Evolutionary conservation across 2,329 filamentous ascomycete species (phyloP), one percentile per base, ranked within the genome.

Genomic region (Didymella segeticola): DNA sequence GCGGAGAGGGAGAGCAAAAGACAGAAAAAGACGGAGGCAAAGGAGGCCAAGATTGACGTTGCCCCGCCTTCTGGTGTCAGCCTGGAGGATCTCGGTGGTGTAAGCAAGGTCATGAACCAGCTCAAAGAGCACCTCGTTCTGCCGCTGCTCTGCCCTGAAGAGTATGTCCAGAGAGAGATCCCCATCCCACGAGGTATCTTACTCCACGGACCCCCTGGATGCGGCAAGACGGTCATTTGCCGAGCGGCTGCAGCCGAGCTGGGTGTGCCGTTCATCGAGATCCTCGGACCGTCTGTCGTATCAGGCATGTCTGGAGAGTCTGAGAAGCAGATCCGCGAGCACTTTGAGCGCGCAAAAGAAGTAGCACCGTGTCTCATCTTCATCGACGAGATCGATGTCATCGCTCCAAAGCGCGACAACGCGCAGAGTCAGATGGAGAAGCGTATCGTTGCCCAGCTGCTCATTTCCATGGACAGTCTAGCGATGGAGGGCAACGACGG

Each of bases 341-440:
- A 91, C 41, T 96, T 96, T 57, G 93, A 98, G 11, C 90, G 95
- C 68, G 95, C 95, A 0, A 91, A 90, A 71, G 84, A 86, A 49
- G 82, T 93, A 30, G 93, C 93, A 0, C 95, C 95, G 0, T 96
- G 91, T 67, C 81, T 99, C 5, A 83, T 99, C 4, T 96, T 97
- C 68, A 89, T 98, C 52, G 92, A 96, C 63, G 89, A 96, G 63
- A 90, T 98, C 46, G 93, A 99, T 73, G 88, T 89, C 4, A 95
- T 98, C 65, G 90, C 92, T 43, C 90, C 90, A 0, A 96, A 96
- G 72, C 83, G 89, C 50, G 91, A 96, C 58, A 90, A 86, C 48
- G 86, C 89, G 1, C 89, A 95, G 67, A 88, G 89, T 67, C 91
- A 96, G 61, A 93, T 96, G 86, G 92, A 96, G 71, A 90, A 91